Evolutionary conservation across 495 filamentous ascomycete genomes (phyloP), one percentile per base, ranked within the genome.

Genomic region (Xylaria intraflava): DNA sequence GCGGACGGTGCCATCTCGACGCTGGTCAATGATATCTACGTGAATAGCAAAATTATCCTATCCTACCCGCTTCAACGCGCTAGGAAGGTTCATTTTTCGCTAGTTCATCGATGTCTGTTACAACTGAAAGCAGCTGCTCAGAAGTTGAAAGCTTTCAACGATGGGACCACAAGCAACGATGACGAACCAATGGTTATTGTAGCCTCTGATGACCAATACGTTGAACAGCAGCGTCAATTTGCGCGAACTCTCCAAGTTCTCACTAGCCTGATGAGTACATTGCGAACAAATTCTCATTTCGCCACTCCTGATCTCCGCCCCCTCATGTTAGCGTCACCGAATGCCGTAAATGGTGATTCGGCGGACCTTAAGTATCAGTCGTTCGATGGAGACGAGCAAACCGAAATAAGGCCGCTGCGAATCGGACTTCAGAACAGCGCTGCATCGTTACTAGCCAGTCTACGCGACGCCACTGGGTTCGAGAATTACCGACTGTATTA

Each of bases 71-170:
- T 71, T 17, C 65, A 72, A n/a, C 70, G 70, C 17, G 71, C 72
- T 23, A 66, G 71, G 20, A 70, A 64, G 59, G 86, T 91, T n/a
- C 90, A 96, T 66, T 74, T 92, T 51, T 75, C 78, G 9, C 74
- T 96, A 11, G 88, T 89, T 16, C 76, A 86, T 56, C 83, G 88
- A 43, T 95, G 90, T 59, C 77, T 94, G 10, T 69, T 77, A 14
- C 87, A 93, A 62, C 75, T 96, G 8, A 84, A 81, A 31, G 72
- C 75, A 1, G 83, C 87, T n/a, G 87, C 87, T 10, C 66, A 73
- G 14, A 79, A 71, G 40, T 56, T 91, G 57, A 86, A 79, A 53
- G 49, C 64, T 4, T 73, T 73, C 44, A 62, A 49, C 36, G 69
- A 75, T 48, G 69, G 65, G 4, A 61, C 56, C n/a, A 55, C 69